Conservation (phyloP, 192 early-diverging fungal species). For the Backusella australiensis region DNA sequence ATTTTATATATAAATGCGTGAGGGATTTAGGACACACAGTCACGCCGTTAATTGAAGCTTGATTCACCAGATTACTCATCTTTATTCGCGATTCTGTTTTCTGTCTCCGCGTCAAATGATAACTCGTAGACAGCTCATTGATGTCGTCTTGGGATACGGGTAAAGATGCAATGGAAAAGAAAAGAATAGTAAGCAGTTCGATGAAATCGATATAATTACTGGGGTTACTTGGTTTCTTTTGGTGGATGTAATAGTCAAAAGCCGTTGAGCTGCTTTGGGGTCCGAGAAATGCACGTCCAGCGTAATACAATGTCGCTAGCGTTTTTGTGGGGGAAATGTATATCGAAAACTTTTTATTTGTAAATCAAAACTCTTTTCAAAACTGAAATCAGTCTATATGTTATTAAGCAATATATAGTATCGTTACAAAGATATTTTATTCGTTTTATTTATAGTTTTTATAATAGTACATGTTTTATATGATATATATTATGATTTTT, state of each 20-base stretch:
- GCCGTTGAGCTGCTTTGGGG: neutral
- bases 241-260: neutral
- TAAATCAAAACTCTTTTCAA: neutral
- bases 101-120: neutral
- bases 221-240: neutral
- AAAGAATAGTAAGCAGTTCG: neutral
- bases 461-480: neutral
- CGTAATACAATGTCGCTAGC: neutral
- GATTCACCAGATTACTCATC: conserved; percentile 3
- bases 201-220: neutral
- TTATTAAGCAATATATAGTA: too few relatives aligned
- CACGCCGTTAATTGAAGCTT: neutral
- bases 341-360: neutral
- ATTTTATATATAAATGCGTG: neutral
- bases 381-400: too few relatives aligned
- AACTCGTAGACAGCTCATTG: too few relatives aligned
- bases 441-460: neutral
- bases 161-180: neutral
- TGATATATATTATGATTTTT: neutral
- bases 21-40: neutral
- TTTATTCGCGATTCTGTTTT: neutral
- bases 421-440: neutral
- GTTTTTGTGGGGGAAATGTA: neutral
- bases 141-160: too few relatives aligned
- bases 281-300: neutral